Base-by-base conservation (phyloP, 108 stramenopile genomes). In the Cyclotella atomus region DNA sequence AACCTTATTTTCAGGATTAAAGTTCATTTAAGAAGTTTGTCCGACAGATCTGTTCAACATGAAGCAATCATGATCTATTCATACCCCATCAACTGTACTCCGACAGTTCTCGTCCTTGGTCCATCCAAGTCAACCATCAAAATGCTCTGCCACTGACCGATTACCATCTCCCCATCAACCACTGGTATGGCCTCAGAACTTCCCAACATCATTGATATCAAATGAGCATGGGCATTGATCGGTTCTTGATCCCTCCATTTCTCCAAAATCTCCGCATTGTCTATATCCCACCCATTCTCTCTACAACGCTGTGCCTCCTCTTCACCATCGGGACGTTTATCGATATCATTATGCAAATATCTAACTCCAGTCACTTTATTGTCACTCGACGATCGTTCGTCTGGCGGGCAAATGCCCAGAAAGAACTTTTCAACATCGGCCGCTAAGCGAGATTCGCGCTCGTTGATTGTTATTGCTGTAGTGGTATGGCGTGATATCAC, bases 211-310 rank as follows among this genome's bases (percentile, higher is more conserved):
- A 95, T 95, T 30, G 81, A 82, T 30, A 90, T 65, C 55, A 95
- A 70, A 81, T 95, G 95, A 44, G 89, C 90, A 72, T 95, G 95
- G 10, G 95, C 91, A 81, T 95, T 95, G 50, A 95, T 93, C 14
- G 95, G 95, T 68, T 95, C 95, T 65, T 95, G 95, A 54, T 82
- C 89, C 56, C 91, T 76, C 95, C 95, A 95, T 54, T 75, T 76
- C 73, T 84, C 74, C 49, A 92, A 63, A 70, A 61, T 36, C 8
- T 69, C 82, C 10, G 85, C 71, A 74, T 91, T 74, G 47, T 89
- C 88, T 83, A 94, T 87, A 68, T 91, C 81, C 93, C 93, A 94
- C 55, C 90, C 93, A 81, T 94, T 94, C 17, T 89, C 89, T 4
- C 87, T 76, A 59, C 93, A 94, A 41, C 93, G 80, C 70, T 89